phyloP scores from a whole-genome alignment of 192 early-diverging fungal species.

The Dimargaris cristalligena region DNA sequence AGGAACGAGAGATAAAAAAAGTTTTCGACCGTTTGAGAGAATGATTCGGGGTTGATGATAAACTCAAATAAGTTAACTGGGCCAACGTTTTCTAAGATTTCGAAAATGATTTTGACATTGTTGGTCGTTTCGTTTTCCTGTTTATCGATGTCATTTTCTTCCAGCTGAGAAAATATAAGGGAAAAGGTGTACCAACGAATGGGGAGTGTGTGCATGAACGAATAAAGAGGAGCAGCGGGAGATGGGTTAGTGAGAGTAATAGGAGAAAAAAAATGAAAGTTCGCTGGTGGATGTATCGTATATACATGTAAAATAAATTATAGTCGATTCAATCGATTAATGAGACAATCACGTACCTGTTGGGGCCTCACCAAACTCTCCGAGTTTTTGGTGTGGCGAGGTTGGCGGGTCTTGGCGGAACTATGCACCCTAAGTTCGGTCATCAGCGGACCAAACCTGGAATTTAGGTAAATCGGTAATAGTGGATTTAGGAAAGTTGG shows the following conservation, averaged over 20 bases:
- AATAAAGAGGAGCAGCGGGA: too few relatives aligned
- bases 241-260: too few relatives aligned
- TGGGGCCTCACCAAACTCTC: conserved; percentile 25
- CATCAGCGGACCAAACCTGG: conserved; percentile 51
- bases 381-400: conserved; percentile 28
- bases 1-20: conserved; percentile 96
- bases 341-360: conserved; percentile 19
- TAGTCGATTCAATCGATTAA: too few relatives aligned
- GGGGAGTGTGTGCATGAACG: too few relatives aligned
- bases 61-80: conserved; percentile 68
- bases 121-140: conserved; percentile 79
- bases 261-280: too few relatives aligned
- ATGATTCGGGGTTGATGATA: conserved; percentile 76
- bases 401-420: conserved; percentile 10
- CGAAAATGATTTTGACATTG: conserved; percentile 52
- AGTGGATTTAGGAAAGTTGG: too few relatives aligned
- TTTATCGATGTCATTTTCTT: conserved; percentile 51
- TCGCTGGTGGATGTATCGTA: too few relatives aligned
- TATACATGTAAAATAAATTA: too few relatives aligned
- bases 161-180: conserved; percentile 16
- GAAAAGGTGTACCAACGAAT: too few relatives aligned
- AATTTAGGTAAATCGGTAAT: too few relatives aligned
- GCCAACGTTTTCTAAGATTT: conserved; percentile 34
- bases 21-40: conserved; percentile 89
- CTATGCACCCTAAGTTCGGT: conserved; percentile 35